Base-by-base conservation (phyloP, 371 early-diverging fungal genomes). In the Syncephalastrum sp. region DNA sequence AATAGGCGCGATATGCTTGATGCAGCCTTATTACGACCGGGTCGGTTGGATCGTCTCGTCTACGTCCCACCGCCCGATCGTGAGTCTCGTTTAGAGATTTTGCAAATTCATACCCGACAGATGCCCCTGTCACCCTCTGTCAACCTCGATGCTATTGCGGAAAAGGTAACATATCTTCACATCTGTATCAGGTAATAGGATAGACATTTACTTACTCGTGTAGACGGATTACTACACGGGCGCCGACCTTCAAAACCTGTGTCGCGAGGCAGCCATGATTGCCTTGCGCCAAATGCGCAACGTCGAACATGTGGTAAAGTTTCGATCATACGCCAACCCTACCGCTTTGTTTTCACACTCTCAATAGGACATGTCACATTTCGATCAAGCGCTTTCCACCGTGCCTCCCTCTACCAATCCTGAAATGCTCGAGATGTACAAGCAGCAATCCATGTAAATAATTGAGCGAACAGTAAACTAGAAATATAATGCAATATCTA, bases 1-100 rank as follows among this genome's bases (percentile, higher is more conserved):
- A 99, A 99, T 70, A 87, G 99, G 47, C 96, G 98, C 0, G 99
- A 99, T 64, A 82, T 95, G 83, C 74, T 96, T 46, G 99, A 96
- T 68, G 89, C 91, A 15, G 99, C 99, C 6, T 69, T 99, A 19
- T 67, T 99, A 67, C 74, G 99, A 41, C 96, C 99, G 0, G 99
- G 99, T 2, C 81, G 99, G 56, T 96, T 99, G 66, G 99, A 99
- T 71, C 83, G 84, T 19, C 71, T 95, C 4, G 74, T 99, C 3
- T 94, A 97, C 73, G 93, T 94, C 15, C 93, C 94, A 5, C 94
- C 95, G 4, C 98, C 99, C 0, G 97, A 98, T 69, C 60, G 66
- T 15, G 62, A 66, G 1, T 90, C 93, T 4, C 77, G 99, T 24
- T 52, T 59, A 4, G 90, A 92, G 53, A 99, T 99, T 23, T 66